Evolutionary conservation across 768 basidiomycete species (phyloP), one percentile per base, ranked within the genome.

Genomic region (Trametopsis cervina): DNA sequence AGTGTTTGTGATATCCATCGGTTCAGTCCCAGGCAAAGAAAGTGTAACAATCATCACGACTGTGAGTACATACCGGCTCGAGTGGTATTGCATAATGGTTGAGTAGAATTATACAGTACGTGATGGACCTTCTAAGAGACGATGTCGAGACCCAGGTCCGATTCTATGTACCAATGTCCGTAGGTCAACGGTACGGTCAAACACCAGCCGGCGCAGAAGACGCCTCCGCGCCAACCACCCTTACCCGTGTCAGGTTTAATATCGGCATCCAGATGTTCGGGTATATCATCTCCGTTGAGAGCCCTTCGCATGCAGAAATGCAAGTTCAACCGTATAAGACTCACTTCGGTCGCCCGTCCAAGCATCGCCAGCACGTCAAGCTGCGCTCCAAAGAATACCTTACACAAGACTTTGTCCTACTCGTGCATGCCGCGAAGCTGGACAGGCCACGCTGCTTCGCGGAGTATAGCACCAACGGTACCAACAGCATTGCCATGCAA

Each of bases 1-100:
- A 81, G 80, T 78, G 44, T 80, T 81, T 57, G 75, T 71, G 0
- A 75, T 82, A 25, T 81, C 80, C 2, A 55, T 82, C 3, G 80
- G 80, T 5, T 72, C 74, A 1, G 69, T 81, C 43, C 72, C 74
- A 24, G 63, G 72, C 0, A 50, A 53, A 2, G 54, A 69, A 29
- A 70, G 58, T 1, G 71, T 80, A 4, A 64, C 62, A 23, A 68
- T 69, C 0, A 64, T 60, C 25, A 21, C 80, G 23, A 71, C 70
- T 35, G 79, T 79, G 53, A n/a, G 37, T 41, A 18, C 17, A 2
- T 21, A 4, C 20, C 13, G 6, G 21, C 15, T 41, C 1, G 21
- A 17, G 13, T 22, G 13, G 12, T 40, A n/a, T 17, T 22, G 36
- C 20, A 46, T 26, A 36, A 9, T n/a, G n/a, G 23, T 24, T 41